Conservation (phyloP, 768 basidiomycete genomes). For the Chalciporus pseudorubinellus region DNA sequence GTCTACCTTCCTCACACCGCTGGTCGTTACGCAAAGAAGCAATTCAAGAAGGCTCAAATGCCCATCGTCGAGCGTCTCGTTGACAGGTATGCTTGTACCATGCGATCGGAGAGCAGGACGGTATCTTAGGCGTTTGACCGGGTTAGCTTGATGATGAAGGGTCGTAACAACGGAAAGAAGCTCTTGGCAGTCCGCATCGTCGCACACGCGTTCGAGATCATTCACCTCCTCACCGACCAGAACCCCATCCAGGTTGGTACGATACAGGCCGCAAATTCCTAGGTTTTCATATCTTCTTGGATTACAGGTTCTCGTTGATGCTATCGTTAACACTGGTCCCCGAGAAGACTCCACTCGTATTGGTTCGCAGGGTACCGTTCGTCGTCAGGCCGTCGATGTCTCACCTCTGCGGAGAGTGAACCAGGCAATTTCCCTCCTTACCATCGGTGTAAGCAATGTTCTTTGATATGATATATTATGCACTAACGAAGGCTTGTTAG, state of each 20-base stretch:
- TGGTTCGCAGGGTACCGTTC: constrained; percentile 98
- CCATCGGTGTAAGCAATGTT: constrained; percentile 76
- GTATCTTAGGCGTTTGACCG: neutral
- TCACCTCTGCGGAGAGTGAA: constrained; percentile 98
- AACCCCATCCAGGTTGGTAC: constrained; percentile 93
- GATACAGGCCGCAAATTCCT: too few species aligned
- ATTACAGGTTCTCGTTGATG: constrained; percentile 85
- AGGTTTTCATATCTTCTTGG: neutral
- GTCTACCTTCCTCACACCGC: constrained; percentile 99
- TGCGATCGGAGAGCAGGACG: neutral
- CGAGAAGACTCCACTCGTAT: constrained; percentile 99
- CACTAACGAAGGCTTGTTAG: constrained; percentile 39
- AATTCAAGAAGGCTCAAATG: constrained; percentile 99
- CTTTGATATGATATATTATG: neutral
- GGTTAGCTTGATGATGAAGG: constrained; percentile 98
- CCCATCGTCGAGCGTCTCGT: constrained; percentile 99
- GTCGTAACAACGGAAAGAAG: constrained; percentile 99
- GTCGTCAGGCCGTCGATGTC: constrained; percentile 99
- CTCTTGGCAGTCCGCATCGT: constrained; percentile 98
- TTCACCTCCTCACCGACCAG: constrained; percentile 99
- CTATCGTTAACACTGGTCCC: constrained; percentile 99
- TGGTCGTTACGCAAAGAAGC: constrained; percentile 98
- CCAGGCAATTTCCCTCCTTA: constrained; percentile 93
- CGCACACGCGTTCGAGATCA: constrained; percentile 98
- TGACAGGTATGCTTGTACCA: constrained; percentile 64